Evolutionary conservation across 345 rosid species (phyloP), one percentile per base, ranked within the genome.

Genomic region (Iberis pinnata): DNA sequence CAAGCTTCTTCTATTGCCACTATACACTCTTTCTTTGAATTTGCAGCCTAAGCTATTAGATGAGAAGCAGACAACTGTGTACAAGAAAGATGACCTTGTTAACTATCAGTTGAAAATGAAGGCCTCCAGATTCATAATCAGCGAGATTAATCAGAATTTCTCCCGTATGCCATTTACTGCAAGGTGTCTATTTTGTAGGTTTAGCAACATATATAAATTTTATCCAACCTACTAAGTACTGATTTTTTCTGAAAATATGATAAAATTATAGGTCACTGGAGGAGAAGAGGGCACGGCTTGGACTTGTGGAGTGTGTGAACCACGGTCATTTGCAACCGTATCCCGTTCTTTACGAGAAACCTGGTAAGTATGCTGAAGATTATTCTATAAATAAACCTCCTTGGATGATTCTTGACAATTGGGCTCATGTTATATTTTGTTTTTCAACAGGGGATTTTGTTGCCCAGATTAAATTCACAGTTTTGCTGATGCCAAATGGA

Each of bases 31-130:
- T 32, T 12, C 27, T 18, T 32, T 35, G 6, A 38, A 42, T 69
- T 62, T 75, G 73, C 84, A 93, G 99, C 99, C 99, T 1, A 88
- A 78, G 73, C 71, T 93, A 40, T 65, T 93, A 68, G 99, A 93
- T 49, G 99, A 93, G 81, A 93, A 80, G 74, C 89, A 86, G 60
- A 93, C 99, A 1, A 93, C 97, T 31, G 60, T 93, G 49, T 93
- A 93, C 61, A 93, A 80, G 77, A 88, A 88, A 68, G 97, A 94
- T 12, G 90, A 79, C 40, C 78, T 74, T 76, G 78, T 74, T 69
- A 83, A 65, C 53, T 93, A 93, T 75, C 95, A 86, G 68, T 74
- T 93, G 73, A 93, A 88, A 63, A 86, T 93, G 99, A 93, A 88
- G 75, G 86, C 99, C 37, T 93, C 99, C 51, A 77, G 99, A 71